Base-by-base conservation (phyloP, 768 basidiomycete genomes). In the Mycena rebaudengoi region DNA sequence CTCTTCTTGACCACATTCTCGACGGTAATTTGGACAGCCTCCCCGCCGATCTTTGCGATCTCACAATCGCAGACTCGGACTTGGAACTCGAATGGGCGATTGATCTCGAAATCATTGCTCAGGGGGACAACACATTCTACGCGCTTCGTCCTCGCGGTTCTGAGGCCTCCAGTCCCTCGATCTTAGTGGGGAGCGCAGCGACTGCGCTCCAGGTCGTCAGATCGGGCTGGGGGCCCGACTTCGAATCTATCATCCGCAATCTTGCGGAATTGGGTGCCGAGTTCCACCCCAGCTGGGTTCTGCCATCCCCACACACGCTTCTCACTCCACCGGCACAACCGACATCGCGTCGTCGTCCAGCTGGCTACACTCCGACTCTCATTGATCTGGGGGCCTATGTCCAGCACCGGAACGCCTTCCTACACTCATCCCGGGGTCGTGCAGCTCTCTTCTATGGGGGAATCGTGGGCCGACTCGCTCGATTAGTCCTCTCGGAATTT, bases 31-130 rank as follows among this genome's bases (percentile, higher is more conserved):
- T 60, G 43, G 28, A 39, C 12, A 40, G 16, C 18, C 3, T 52
- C 29, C 30, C 30, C 11, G 37, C 44, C 35, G 30, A 53, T 28
- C 37, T 64, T 16, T 53, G 55, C 28, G 57, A 64, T 59, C 29
- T 64, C 4, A 32, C 23, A 1, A 46, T 35, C 3, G 30, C 44
- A 7, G 44, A 52, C 18, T 52, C 57, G 5, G 51, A 53, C 45
- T 54, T 64, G 63, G 14, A 30, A 40, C 26, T 41, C 44, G 44
- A 59, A n/a, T 59, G 63, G 63, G 33, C 20, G 39, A 30, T 64
- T 25, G 44, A 60, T 11, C 28, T 64, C 57, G 29, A 28, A 23
- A 46, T 53, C 41, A 26, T 53, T 7, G 23, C 8, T 10, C 35
- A 37, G 41, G 20, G 6, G 37, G 44, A 48, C 7, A 33, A 43